Evolutionary conservation across 2,329 filamentous ascomycete genomes (phyloP).

Genomic region (Ceratocystis ficicola): DNA sequence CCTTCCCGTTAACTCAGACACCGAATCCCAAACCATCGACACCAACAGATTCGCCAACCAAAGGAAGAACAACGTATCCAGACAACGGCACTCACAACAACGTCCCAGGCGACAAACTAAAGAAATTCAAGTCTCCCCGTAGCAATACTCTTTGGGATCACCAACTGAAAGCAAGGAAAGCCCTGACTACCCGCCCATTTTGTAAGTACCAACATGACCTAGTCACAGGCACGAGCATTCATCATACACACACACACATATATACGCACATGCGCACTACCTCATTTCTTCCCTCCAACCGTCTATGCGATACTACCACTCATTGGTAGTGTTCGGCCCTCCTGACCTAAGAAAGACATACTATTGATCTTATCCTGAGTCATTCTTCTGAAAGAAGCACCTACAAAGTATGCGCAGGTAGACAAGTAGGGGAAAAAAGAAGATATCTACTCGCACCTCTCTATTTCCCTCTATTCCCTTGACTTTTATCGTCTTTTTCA

Average conservation of each 20-base stretch:
- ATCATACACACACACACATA: background rate
- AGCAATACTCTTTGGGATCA: background rate
- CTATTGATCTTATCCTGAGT: background rate
- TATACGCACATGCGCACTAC: background rate
- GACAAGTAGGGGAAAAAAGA: background rate
- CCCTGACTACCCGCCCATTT: background rate
- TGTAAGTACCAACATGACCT: background rate
- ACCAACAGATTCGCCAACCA: background rate
- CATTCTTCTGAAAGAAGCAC: background rate
- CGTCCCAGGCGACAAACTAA: background rate
- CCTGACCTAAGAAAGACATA: background rate
- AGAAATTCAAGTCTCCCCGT: background rate
- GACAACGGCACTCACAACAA: background rate
- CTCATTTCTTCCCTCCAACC: background rate
- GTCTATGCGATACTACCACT: background rate
- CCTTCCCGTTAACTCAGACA: constrained; percentile 10
- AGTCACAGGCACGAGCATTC: background rate
- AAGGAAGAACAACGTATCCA: background rate
- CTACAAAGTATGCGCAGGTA: background rate
- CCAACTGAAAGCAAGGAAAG: background rate
- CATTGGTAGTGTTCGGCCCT: background rate
- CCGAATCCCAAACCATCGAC: background rate
- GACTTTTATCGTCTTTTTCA: background rate
- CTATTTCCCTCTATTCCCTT: background rate
- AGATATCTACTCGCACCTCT: background rate